A percentile compares a stretch with the other conserved stretches of the same genome.
These are phyloP conservation scores for Backusella macrospora DNA, from an alignment of 192 early-diverging fungal species.

Conservation along the genomic window DNA sequence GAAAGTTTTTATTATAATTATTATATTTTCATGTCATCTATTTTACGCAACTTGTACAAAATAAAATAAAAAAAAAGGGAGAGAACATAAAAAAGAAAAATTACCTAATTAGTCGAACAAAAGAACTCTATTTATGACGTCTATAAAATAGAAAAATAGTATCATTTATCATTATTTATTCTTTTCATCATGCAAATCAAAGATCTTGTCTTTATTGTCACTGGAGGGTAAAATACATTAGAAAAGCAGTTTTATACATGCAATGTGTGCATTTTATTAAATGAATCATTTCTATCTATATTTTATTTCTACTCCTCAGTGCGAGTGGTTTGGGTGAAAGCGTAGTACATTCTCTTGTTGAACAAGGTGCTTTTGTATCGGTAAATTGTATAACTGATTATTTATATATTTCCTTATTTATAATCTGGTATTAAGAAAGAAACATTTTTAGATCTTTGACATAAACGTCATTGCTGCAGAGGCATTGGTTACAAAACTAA, in stretches of 20 bases:
- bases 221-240: constrained; percentile 22
- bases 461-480: constrained; percentile 7
- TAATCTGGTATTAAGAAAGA: neutral
- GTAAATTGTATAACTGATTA: neutral
- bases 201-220: constrained; percentile 22
- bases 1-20: neutral
- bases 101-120: constrained; percentile 13
- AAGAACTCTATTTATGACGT: neutral
- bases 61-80: neutral
- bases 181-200: constrained; percentile 17
- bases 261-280: neutral
- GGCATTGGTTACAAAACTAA: neutral
- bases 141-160: neutral
- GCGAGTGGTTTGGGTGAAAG: constrained; percentile 35
- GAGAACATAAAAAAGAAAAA: neutral
- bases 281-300: neutral
- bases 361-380: constrained; percentile 17
- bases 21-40: neutral
- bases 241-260: neutral
- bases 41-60: constrained; percentile 7
- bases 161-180: neutral
- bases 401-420: neutral
- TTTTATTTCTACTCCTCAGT: neutral
- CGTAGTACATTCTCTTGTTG: constrained; percentile 12
- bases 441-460: constrained; percentile 31